Conservation (phyloP, 768 basidiomycete genomes). For the Boletus huronensis region DNA sequence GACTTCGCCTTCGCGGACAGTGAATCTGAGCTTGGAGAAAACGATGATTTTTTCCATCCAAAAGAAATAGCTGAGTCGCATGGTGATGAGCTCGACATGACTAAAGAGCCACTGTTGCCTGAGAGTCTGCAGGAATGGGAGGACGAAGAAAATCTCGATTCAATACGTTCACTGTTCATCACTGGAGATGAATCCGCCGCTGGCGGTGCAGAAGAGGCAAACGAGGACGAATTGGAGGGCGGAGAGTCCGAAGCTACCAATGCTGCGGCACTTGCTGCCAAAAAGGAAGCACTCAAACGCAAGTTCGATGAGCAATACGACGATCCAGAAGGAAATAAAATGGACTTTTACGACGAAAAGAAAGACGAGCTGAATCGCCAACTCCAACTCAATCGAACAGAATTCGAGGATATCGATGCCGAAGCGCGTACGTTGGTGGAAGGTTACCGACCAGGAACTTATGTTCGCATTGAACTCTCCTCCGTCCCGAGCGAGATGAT, state of each 20-base stretch:
- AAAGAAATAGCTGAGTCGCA: constrained; percentile 36
- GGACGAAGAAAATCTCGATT: constrained; percentile 79
- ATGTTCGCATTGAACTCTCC: constrained; percentile 86
- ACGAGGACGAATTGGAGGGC: constrained; percentile 38
- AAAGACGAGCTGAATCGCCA: constrained; percentile 91
- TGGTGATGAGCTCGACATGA: constrained; percentile 62
- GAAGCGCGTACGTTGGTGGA: constrained; percentile 82
- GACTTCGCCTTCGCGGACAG: constrained; percentile 71
- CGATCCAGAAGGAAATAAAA: constrained; percentile 72
- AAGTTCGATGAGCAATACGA: constrained; percentile 98
- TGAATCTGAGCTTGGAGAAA: constrained; percentile 66
- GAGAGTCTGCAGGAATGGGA: constrained; percentile 73
- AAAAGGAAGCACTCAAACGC: constrained; percentile 88
- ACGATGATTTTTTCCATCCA: constrained; percentile 70
- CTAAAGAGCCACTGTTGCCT: constrained; percentile 54
- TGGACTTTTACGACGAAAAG: constrained; percentile 87
- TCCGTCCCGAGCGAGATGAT: constrained; percentile 89
- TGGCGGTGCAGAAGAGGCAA: constrained; percentile 39
- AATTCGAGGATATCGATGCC: constrained; percentile 76
- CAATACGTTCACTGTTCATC: constrained; percentile 86
- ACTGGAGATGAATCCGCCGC: constrained; percentile 52
- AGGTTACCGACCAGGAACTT: constrained; percentile 85
- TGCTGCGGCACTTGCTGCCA: constrained; percentile 62
- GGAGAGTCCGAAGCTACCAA: constrained; percentile 38
- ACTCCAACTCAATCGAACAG: constrained; percentile 74